Base-by-base conservation (phyloP, 1,139 yeast species). In the Geotrichum phurueaensis region DNA sequence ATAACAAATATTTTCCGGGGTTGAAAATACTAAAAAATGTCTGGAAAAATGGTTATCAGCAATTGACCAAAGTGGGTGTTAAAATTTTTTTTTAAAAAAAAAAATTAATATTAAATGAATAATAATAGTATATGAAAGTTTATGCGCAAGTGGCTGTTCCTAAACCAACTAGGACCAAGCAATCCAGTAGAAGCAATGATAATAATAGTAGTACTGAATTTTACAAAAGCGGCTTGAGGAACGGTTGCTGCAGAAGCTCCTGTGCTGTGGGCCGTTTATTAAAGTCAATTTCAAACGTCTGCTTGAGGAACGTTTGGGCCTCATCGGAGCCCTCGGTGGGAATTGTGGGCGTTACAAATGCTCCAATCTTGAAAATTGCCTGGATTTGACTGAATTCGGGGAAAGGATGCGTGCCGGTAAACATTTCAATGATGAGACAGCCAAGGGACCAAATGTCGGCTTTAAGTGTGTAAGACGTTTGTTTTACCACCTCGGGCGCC, bases 391-490 rank as follows among this genome's bases (percentile, higher is more conserved):
- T 86, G 69, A 89, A 89, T 65, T 89, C 89, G 0, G 97, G 97
- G 76, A 87, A 92, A 39, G 97, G 97, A 73, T 92, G 97, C 63
- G 85, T 84, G 2, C 97, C 97, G 0, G 97, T 89, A 70, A 88
- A 88, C 97, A 92, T 92, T 73, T 92, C 98, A 36, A 92, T 86
- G 22, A 91, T 83, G 39, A 92, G 80, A 72, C 97, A 90, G 0
- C 97, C 98, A 4, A 92, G 88, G 0, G 96, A 89, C 98, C 98
- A 92, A 36, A 92, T 90, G 72, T 92, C 98, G 0, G 96, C 96
- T 71, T 89, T 89, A 57, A 87, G 84, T 4, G 97, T 91, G 62
- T 90, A 89, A 0, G 94, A 89, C 0, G 90, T 86, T 70, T 91
- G 97, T 69, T 89, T 89, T 15, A 91, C 97, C 15, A 92, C 97